These are phyloP conservation scores for Daldinia loculata DNA, from an alignment of 495 filamentous ascomycete genomes.

Conservation along the genomic window DNA sequence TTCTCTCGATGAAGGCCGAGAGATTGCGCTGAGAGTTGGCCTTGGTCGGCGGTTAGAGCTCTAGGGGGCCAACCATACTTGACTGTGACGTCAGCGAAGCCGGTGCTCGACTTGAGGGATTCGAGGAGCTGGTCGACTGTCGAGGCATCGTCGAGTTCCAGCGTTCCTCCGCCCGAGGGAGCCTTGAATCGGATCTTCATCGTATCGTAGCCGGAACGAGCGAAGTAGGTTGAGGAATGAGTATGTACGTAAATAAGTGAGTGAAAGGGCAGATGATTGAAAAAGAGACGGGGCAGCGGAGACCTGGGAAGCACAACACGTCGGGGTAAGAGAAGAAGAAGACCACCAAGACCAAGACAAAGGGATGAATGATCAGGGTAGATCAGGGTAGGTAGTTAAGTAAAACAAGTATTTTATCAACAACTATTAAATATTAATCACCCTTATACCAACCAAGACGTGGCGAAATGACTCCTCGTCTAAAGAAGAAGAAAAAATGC, in stretches of 20 bases:
- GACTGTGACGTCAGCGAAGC: conserved; percentile 66
- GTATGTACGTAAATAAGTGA: background rate
- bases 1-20: conserved; percentile 84
- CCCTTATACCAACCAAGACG: background rate
- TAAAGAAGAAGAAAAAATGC: background rate
- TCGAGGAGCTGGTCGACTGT: conserved; percentile 69
- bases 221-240: background rate
- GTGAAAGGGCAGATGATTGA: background rate
- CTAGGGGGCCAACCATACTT: conserved; percentile 90
- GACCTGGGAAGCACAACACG: background rate
- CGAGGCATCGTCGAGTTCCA: conserved; percentile 71
- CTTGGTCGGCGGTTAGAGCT: conserved; percentile 66
- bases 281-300: background rate
- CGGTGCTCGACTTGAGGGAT: conserved; percentile 48
- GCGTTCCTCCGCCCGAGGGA: conserved; percentile 53
- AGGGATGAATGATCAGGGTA: background rate
- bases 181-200: conserved; percentile 53
- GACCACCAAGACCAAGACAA: background rate
- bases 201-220: conserved; percentile 30
- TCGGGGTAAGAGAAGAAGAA: background rate
- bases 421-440: background rate
- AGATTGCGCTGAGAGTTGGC: conserved; percentile 46
- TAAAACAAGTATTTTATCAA: background rate
- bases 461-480: conserved; percentile 6
- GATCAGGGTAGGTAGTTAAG: no score